phyloP scores from a whole-genome alignment of 2,329 filamentous ascomycete species.

The Talaromyces marneffei region DNA sequence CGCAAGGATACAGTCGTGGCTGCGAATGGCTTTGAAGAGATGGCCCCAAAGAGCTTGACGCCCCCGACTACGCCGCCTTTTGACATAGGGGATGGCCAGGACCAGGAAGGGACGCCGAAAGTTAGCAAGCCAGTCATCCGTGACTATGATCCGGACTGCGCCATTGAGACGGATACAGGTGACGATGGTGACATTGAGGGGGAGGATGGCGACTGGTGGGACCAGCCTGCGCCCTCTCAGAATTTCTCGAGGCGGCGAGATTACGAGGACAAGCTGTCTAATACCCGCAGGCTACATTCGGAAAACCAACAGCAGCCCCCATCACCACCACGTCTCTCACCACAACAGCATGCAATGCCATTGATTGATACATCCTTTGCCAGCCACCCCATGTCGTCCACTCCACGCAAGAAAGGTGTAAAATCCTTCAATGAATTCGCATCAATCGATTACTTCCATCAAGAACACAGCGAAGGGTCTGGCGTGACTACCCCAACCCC shows the following conservation, averaged over 20 bases:
- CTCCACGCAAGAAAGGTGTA: constrained; percentile 26
- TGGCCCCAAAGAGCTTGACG: constrained; percentile 25
- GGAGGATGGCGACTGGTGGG: constrained; percentile 12
- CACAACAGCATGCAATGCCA: constrained; percentile 14
- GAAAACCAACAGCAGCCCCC: constrained; percentile 3
- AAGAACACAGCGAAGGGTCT: constrained; percentile 4
- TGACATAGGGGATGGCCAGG: constrained; percentile 16
- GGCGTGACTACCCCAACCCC: constrained; percentile 2
- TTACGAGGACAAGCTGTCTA: not conserved
- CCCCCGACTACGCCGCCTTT: constrained; percentile 36
- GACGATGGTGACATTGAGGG: constrained; percentile 13
- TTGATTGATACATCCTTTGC: constrained; percentile 35
- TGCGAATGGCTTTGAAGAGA: constrained; percentile 21
- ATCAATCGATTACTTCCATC: constrained; percentile 31
- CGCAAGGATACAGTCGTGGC: constrained; percentile 15
- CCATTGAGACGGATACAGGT: constrained; percentile 13
- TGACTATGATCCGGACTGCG: constrained; percentile 4
- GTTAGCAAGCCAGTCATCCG: not conserved
- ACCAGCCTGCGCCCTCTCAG: constrained; percentile 11
- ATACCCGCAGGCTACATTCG: constrained; percentile 11
- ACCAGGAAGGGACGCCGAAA: constrained; percentile 8
- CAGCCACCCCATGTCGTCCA: constrained; percentile 27
- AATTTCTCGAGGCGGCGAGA: constrained; percentile 3
- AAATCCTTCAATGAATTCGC: constrained; percentile 37
- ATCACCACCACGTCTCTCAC: not conserved